Evolutionary conservation across 345 rosid genomes (phyloP), one percentile per base, ranked within the genome.

Genomic region (Linum trigynum): DNA sequence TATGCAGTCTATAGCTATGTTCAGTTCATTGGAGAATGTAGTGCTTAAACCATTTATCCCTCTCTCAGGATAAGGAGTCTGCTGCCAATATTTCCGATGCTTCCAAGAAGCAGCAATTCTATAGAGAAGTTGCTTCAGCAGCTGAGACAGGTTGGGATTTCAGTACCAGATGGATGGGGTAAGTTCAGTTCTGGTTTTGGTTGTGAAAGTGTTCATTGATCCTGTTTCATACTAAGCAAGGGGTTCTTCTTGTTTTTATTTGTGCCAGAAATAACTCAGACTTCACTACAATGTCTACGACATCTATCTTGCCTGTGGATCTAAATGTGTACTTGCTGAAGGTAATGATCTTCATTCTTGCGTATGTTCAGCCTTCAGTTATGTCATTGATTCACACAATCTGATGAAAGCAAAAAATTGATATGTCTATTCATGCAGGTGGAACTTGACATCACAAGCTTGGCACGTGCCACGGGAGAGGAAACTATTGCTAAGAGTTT

Each of bases 81-180:
- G 92, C 96, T 71, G 86, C 90, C 8, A 83, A 84, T 62, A 65
- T 87, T n/a, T 37, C 55, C 7, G 78, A 14, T 65, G 35, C n/a
- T 68, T 69, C 72, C 59, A 85, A 84, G 78, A 91, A 77, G 75
- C 85, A 80, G 64, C 75, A 69, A 57, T 83, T 95, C 65, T 86
- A 84, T 74, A 80, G 86, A 36, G 85, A 91, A 59, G 0, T 91
- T 63, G 98, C 98, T 37, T 79, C 99, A 0, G 62, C 86, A 63
- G 97, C 97, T 77, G 99, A 91, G 87, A 79, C 97, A 35, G 98
- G 99, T 64, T 84, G 86, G 80, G 99, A 91, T 76, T 95, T 95
- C 70, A 84, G 94, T 77, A 74, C 90, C 16, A 81, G 96, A 75
- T 95, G 98, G 99, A 91, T 91, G 98, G 89, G 96, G 96, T 85